Conservation (phyloP, 768 basidiomycete species). For the Leucosporidium yakuticum region DNA sequence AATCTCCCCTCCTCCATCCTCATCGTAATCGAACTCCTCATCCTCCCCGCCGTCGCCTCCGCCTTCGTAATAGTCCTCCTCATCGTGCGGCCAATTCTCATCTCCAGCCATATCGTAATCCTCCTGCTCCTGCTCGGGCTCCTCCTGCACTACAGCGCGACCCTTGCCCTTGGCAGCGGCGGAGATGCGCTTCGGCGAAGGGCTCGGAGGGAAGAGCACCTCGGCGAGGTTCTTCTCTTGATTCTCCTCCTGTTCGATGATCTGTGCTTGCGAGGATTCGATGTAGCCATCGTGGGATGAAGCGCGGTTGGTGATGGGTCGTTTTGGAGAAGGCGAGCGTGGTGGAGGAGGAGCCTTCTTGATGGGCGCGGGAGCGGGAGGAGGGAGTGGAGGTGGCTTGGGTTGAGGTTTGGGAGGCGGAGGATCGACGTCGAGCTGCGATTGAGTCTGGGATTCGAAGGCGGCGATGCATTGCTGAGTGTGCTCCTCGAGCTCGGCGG, state of each 20-base stretch:
- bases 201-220: conserved; percentile 10
- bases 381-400: background rate
- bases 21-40: background rate
- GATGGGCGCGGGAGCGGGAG: background rate
- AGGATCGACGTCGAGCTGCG: background rate
- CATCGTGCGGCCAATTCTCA: background rate
- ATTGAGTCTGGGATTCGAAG: background rate
- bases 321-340: background rate
- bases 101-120: conserved; percentile 1
- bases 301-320: too few species aligned
- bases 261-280: background rate
- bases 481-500: too few species aligned
- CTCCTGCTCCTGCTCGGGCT: conserved; percentile 1
- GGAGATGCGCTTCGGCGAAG: background rate
- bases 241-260: background rate
- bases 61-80: conserved; percentile 1
- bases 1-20: conserved; percentile 24
- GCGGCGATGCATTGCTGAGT: too few species aligned
- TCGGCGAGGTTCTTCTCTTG: background rate
- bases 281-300: too few species aligned
- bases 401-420: background rate
- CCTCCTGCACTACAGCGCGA: background rate
- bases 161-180: conserved; percentile 7
- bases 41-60: conserved; percentile 42
- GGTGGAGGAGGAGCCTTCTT: background rate